phyloP scores from a whole-genome alignment of 1,139 yeast genomes.

The Pichia sp. region DNA sequence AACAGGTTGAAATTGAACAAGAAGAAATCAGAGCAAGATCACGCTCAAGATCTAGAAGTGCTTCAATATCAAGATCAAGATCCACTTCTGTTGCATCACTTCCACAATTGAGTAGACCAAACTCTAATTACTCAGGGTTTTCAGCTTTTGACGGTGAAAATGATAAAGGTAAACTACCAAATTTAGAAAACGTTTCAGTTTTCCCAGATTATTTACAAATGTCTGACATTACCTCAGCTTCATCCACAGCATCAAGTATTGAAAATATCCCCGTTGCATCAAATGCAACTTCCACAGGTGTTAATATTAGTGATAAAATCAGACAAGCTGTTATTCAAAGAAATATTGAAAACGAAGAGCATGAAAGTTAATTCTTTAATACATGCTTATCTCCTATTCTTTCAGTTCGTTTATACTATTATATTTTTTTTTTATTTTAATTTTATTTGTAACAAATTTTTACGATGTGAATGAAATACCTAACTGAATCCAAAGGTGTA shows the following conservation, averaged over 20 bases:
- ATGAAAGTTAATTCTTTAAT: not conserved
- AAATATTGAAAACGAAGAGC: constrained; percentile 13
- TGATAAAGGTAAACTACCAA: constrained; percentile 20
- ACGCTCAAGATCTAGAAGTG: constrained; percentile 16
- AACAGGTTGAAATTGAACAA: constrained; percentile 22
- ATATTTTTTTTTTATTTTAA: not conserved
- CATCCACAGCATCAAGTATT: constrained; percentile 8
- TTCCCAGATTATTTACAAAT: constrained; percentile 24
- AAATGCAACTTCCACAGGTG: constrained; percentile 6
- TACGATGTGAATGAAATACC: too few species aligned
- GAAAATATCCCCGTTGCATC: not conserved
- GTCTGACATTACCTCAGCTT: constrained; percentile 6
- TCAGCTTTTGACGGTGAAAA: constrained; percentile 17
- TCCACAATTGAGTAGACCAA: constrained; percentile 11
- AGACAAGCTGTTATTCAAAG: constrained; percentile 20
- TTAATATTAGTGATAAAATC: constrained; percentile 15
- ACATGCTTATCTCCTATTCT: not conserved
- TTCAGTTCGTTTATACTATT: not conserved
- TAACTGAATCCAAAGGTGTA: too few species aligned
- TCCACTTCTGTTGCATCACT: constrained; percentile 11
- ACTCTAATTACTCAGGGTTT: constrained; percentile 26
- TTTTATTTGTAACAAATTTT: too few species aligned
- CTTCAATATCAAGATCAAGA: constrained; percentile 10
- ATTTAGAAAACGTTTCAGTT: constrained; percentile 26
- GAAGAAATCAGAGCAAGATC: constrained; percentile 21